These are phyloP conservation scores for Zostera marina DNA, from an alignment of 116 monocot species.

Conservation along the genomic window DNA sequence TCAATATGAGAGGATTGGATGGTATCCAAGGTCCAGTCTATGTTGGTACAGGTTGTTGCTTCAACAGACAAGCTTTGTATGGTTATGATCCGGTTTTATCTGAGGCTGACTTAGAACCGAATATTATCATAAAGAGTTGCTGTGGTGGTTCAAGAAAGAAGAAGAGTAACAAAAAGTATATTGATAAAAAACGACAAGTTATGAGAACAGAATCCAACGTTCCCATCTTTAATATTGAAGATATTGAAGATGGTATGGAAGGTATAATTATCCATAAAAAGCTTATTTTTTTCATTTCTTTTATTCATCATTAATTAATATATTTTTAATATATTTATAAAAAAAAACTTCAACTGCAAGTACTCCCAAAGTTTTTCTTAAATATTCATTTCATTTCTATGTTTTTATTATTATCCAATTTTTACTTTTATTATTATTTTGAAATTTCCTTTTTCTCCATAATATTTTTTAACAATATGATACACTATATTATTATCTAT, in stretches of 20 bases:
- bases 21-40: conserved; percentile 41
- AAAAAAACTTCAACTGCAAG: neutral
- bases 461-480: no score
- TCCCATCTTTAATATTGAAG: conserved; percentile 41
- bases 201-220: conserved; percentile 33
- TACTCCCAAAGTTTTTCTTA: neutral
- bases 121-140: conserved; percentile 29
- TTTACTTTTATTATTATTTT: no score
- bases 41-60: conserved; percentile 45
- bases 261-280: conserved; percentile 7
- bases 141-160: conserved; percentile 38
- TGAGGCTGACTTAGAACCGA: conserved; percentile 33
- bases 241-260: conserved; percentile 33
- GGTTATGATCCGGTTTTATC: conserved; percentile 29
- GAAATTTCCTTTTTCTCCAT: neutral
- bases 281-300: neutral
- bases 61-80: conserved; percentile 35
- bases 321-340: no score
- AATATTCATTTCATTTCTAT: neutral
- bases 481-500: no score
- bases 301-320: neutral
- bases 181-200: conserved; percentile 24
- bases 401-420: no score
- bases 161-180: conserved; percentile 23
- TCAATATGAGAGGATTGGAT: conserved; percentile 43